phyloP scores from a whole-genome alignment of 768 basidiomycete species.

The Pleurotus djamor region DNA sequence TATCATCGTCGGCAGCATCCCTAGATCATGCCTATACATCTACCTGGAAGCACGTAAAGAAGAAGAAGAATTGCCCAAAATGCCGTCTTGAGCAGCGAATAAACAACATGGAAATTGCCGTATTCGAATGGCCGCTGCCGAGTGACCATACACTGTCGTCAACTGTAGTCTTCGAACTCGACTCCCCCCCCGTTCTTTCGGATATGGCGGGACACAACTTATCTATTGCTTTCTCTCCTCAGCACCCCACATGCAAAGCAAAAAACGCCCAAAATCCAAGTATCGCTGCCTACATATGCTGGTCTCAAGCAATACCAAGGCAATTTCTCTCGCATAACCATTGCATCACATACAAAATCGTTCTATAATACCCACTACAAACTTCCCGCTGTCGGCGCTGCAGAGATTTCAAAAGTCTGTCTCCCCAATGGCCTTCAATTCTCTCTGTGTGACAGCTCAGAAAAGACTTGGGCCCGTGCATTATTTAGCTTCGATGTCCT shows the following conservation, averaged over 20 bases:
- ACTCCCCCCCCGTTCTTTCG: constrained; percentile 33
- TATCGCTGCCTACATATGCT: constrained; percentile 5
- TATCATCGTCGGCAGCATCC: constrained; percentile 9
- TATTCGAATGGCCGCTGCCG: constrained; percentile 50
- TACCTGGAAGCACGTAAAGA: neutral
- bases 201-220: constrained; percentile 42
- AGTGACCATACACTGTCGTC: constrained; percentile 14
- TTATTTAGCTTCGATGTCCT: constrained; percentile 15
- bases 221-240: constrained; percentile 7
- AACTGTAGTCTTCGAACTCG: constrained; percentile 38
- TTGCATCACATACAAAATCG: constrained; percentile 33
- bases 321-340: constrained; percentile 21
- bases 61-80: constrained; percentile 16
- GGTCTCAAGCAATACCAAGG: neutral
- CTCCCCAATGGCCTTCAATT: neutral
- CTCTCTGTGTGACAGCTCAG: constrained; percentile 21
- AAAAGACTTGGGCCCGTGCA: constrained; percentile 8
- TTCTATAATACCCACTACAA: constrained; percentile 29
- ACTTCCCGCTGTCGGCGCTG: neutral
- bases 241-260: too few relatives aligned
- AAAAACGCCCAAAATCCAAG: constrained; percentile 4
- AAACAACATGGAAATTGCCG: constrained; percentile 19
- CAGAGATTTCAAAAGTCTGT: neutral
- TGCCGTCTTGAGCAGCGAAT: constrained; percentile 20
- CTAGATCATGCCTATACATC: constrained; percentile 10